Conservation (phyloP, 2,329 filamentous ascomycete genomes). For the Colletotrichum godetiae region DNA sequence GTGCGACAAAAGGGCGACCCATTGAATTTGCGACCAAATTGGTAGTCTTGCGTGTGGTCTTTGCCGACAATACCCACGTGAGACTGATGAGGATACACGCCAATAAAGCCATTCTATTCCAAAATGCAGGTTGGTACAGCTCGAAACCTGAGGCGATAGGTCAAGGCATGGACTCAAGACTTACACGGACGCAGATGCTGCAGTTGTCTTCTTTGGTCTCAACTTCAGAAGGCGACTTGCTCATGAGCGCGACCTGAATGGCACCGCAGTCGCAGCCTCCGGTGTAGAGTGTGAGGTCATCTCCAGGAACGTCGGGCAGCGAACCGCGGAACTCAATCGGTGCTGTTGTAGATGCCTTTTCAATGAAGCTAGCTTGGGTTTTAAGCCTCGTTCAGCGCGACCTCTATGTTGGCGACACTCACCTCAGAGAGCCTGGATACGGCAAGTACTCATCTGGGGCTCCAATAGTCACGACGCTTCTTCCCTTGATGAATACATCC, state of each 20-base stretch:
- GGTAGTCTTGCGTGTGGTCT: conserved; percentile 43
- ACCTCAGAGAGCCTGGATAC: conserved; percentile 4
- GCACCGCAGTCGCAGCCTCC: conserved; percentile 43
- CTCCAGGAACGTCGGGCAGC: background rate
- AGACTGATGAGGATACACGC: conserved; percentile 42
- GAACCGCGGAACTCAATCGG: background rate
- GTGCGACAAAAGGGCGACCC: conserved; percentile 40
- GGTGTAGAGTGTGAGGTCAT: conserved; percentile 29
- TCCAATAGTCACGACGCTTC: background rate
- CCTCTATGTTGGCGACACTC: rapidly evolving
- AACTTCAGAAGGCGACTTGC: conserved; percentile 48
- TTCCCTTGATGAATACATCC: conserved; percentile 8
- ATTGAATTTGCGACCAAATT: conserved; percentile 37
- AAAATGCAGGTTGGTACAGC: rapidly evolving
- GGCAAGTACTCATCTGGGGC: rapidly evolving
- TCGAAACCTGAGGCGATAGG: background rate
- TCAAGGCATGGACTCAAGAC: background rate
- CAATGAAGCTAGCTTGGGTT: background rate
- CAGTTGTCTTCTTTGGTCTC: conserved; percentile 55
- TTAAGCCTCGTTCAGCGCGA: background rate
- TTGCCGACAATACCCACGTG: conserved; percentile 42
- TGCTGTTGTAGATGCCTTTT: background rate
- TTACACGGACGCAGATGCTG: conserved; percentile 45
- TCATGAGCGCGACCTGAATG: conserved; percentile 37
- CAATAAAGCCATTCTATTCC: conserved; percentile 42